Evolutionary conservation across 495 filamentous ascomycete species (phyloP).

Genomic region (Thermochaetoides thermophila): DNA sequence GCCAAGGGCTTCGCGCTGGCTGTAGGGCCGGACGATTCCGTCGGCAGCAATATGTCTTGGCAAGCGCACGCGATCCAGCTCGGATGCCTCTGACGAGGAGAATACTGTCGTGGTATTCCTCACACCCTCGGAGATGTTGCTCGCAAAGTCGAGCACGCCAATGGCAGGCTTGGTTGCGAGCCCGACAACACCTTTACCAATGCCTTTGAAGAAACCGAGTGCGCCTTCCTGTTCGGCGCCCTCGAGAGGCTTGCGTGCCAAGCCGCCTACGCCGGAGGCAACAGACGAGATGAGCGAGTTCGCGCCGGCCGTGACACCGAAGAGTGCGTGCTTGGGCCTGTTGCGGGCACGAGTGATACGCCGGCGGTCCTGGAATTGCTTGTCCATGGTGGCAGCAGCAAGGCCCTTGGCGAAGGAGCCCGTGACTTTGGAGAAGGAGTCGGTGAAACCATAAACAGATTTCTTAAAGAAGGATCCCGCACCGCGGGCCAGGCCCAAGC

Average conservation of each 20-base stretch:
- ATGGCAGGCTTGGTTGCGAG: slow-evolving; percentile 93
- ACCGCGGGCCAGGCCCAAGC: slow-evolving; percentile 87
- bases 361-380: slow-evolving; percentile 92
- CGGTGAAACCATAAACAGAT: slow-evolving; percentile 89
- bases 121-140: slow-evolving; percentile 89
- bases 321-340: slow-evolving; percentile 89
- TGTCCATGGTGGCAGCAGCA: slow-evolving; percentile 87
- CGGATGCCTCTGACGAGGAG: slow-evolving; percentile 79
- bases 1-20: slow-evolving; percentile 86
- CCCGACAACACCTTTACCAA: slow-evolving; percentile 87
- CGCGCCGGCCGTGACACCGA: slow-evolving; percentile 88
- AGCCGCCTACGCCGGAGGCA: slow-evolving; percentile 83
- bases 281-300: slow-evolving; percentile 85
- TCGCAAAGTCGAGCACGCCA: slow-evolving; percentile 90
- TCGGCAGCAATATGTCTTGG: slow-evolving; percentile 84
- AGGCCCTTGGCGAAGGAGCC: slow-evolving; percentile 93
- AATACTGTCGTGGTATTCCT: slow-evolving; percentile 98
- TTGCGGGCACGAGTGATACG: slow-evolving; percentile 89
- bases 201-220: slow-evolving; percentile 88
- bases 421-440: slow-evolving; percentile 91
- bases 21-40: slow-evolving; percentile 89
- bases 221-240: slow-evolving; percentile 92
- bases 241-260: slow-evolving; percentile 85
- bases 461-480: slow-evolving; percentile 97
- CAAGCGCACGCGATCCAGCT: slow-evolving; percentile 83